Percentiles rank a stretch among this genome's conserved stretches.
Evolutionary conservation across 495 filamentous ascomycete species (phyloP).

Genomic region (Penicillium subrubescens): DNA sequence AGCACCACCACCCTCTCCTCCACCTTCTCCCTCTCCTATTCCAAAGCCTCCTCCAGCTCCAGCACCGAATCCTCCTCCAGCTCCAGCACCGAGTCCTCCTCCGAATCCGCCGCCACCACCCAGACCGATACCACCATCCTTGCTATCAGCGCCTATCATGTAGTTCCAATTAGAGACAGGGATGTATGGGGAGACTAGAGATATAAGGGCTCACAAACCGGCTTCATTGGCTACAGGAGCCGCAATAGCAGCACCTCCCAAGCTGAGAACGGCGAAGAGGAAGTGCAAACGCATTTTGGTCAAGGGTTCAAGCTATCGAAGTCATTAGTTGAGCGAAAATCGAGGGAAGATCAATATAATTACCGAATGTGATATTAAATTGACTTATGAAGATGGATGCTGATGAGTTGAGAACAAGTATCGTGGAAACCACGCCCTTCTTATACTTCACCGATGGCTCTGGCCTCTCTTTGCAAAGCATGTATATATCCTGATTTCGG

Average conservation of each 20-base stretch:
- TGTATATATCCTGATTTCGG: neutral
- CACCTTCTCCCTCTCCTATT: neutral
- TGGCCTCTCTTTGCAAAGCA: neutral
- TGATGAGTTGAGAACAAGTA: neutral
- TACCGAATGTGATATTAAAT: neutral
- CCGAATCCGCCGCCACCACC: conserved; percentile 3
- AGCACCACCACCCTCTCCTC: conserved; percentile 9
- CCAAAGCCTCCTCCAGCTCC: conserved; percentile 11
- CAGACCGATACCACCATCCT: conserved; percentile 10
- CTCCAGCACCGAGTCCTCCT: conserved; percentile 3
- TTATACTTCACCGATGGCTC: neutral
- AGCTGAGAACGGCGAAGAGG: conserved; percentile 16
- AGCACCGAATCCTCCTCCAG: conserved; percentile 1
- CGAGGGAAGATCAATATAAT: no score
- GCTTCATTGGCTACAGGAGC: conserved; percentile 15
- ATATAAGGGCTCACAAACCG: conserved; percentile 2
- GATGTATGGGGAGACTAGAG: neutral
- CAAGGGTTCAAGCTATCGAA: neutral
- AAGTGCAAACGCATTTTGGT: conserved; percentile 17
- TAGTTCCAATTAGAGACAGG: neutral
- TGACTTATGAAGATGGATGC: neutral
- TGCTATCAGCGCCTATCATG: conserved; percentile 1
- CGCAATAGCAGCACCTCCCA: conserved; percentile 18
- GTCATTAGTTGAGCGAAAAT: neutral
- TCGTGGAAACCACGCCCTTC: neutral